A percentile compares a stretch with the other conserved stretches of the same genome.
Conservation (phyloP, 257 asterid genomes). For the Forsythia viridissima region DNA sequence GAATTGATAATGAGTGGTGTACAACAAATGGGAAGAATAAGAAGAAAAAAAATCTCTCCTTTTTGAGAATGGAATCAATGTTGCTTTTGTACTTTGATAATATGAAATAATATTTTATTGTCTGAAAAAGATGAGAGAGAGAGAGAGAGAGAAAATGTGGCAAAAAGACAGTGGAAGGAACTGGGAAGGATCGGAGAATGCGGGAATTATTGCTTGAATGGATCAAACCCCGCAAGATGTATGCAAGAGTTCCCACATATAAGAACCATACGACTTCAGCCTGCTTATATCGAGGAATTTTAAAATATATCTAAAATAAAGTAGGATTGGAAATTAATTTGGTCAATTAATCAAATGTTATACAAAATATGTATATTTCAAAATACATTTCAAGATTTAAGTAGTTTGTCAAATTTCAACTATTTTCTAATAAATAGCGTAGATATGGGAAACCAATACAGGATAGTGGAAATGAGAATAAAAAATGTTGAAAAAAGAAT, state of each 20-base stretch:
- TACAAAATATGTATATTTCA: too few species aligned
- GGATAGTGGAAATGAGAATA: neutral
- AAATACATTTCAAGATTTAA: too few species aligned
- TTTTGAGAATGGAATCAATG: constrained; percentile 13
- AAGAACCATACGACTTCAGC: neutral
- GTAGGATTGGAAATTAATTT: too few species aligned
- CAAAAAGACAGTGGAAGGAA: constrained; percentile 29
- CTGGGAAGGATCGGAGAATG: constrained; percentile 43
- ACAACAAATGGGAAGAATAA: constrained; percentile 21
- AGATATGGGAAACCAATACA: neutral
- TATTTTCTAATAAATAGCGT: neutral
- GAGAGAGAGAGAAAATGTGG: constrained; percentile 3
- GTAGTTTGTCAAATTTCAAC: too few species aligned
- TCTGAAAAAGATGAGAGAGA: neutral
- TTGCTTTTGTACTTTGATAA: constrained; percentile 8
- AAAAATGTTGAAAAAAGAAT: too few species aligned
- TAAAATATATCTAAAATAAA: too few species aligned
- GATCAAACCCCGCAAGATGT: constrained; percentile 34
- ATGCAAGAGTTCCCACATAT: constrained; percentile 8
- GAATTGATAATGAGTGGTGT: constrained; percentile 31
- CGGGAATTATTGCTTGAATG: constrained; percentile 57
- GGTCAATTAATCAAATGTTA: too few species aligned
- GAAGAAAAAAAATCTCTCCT: neutral
- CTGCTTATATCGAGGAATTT: neutral
- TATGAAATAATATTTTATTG: neutral